These are phyloP conservation scores for Pichia sp. DNA, from an alignment of 1,139 yeast genomes.

Conservation along the genomic window DNA sequence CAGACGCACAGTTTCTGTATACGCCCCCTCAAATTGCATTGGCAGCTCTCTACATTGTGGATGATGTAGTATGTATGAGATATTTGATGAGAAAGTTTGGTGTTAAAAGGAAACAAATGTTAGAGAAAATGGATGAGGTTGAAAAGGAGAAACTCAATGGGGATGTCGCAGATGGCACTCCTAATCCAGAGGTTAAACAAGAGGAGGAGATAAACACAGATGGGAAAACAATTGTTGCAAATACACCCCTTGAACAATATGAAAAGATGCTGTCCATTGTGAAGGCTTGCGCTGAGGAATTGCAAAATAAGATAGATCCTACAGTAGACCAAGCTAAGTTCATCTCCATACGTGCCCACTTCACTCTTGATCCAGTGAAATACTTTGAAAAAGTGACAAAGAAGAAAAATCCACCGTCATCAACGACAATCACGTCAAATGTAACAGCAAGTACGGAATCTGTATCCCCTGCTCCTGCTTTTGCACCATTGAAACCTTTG, in stretches of 20 bases:
- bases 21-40: constrained; percentile 96
- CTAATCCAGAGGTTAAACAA: neutral
- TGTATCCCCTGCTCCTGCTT: too few species aligned
- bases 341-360: constrained; percentile 58
- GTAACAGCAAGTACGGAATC: too few species aligned
- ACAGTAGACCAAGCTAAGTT: constrained; percentile 53
- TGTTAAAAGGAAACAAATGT: constrained; percentile 17
- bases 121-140: constrained; percentile 10
- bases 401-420: too few species aligned
- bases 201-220: neutral
- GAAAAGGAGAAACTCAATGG: constrained; percentile 1
- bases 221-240: neutral
- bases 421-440: too few species aligned
- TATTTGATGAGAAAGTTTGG: constrained; percentile 56
- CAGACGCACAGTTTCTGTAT: constrained; percentile 69
- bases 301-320: constrained; percentile 32
- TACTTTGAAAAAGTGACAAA: constrained; percentile 18
- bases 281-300: constrained; percentile 40
- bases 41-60: constrained; percentile 67
- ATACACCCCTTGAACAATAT: constrained; percentile 28
- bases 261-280: constrained; percentile 40
- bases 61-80: constrained; percentile 54
- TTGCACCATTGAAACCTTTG: too few species aligned
- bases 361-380: constrained; percentile 48
- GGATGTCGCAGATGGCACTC: neutral